phyloP scores from a whole-genome alignment of 257 asterid genomes.

The Jacaranda mimosifolia region DNA sequence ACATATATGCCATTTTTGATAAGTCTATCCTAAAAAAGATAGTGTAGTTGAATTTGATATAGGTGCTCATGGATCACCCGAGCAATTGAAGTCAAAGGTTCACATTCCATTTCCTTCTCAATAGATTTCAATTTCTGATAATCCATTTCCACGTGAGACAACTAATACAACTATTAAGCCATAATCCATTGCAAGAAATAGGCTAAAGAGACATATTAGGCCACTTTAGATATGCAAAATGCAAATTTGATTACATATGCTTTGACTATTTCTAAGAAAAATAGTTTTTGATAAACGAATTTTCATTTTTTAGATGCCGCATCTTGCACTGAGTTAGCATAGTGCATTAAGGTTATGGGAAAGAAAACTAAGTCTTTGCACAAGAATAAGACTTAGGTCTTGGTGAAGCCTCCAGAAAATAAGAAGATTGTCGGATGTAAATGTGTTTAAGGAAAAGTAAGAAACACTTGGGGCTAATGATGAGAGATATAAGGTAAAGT shows the following conservation, averaged over 20 bases:
- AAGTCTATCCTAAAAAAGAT: background rate
- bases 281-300: background rate
- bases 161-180: too few relatives aligned
- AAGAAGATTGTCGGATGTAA: slow-evolving; percentile 14
- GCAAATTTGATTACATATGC: background rate
- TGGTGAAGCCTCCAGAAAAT: background rate
- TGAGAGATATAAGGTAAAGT: slow-evolving; percentile 12
- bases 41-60: background rate
- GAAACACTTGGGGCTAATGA: background rate
- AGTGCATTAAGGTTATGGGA: slow-evolving; percentile 24
- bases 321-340: background rate
- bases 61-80: background rate
- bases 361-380: background rate
- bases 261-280: background rate
- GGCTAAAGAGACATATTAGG: too few relatives aligned
- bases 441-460: background rate
- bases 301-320: background rate
- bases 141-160: too few relatives aligned
- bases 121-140: too few relatives aligned
- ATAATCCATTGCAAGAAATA: too few relatives aligned
- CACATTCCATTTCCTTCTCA: too few relatives aligned
- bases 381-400: background rate
- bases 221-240: background rate
- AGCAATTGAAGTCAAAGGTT: background rate
- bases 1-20: background rate